Percentiles rank a stretch among this genome's conserved stretches.
These are phyloP conservation scores for Beauveria asiatica DNA, from an alignment of 2,329 filamentous ascomycete genomes.

Conservation along the genomic window DNA sequence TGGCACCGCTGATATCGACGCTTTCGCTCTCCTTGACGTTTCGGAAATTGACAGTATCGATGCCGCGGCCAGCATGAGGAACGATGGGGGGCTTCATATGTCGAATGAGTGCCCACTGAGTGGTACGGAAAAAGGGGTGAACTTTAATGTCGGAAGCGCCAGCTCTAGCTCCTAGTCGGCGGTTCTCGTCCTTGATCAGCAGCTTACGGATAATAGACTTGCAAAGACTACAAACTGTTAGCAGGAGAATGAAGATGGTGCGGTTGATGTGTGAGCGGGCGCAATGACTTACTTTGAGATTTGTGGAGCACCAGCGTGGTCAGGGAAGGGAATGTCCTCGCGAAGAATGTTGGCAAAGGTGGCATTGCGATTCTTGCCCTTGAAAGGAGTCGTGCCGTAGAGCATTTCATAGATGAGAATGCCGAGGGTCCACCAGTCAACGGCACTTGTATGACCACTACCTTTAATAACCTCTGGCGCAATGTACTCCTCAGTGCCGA, in stretches of 20 bases:
- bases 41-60: slow-evolving; percentile 94
- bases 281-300: slow-evolving; percentile 71
- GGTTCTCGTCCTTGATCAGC: slow-evolving; percentile 94
- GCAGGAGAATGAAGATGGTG: slow-evolving; percentile 11
- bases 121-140: slow-evolving; percentile 92
- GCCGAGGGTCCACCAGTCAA: slow-evolving; percentile 98
- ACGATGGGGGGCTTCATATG: slow-evolving; percentile 98
- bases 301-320: slow-evolving; percentile 72
- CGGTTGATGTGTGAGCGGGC: not conserved
- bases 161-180: slow-evolving; percentile 83
- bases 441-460: slow-evolving; percentile 93
- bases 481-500: slow-evolving; percentile 98
- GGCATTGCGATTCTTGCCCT: slow-evolving; percentile 96
- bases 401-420: slow-evolving; percentile 99
- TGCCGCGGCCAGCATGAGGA: slow-evolving; percentile 78
- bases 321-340: slow-evolving; percentile 93
- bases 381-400: slow-evolving; percentile 96
- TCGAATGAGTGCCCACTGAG: slow-evolving; percentile 92
- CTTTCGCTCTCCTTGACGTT: slow-evolving; percentile 97
- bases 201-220: slow-evolving; percentile 95
- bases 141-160: slow-evolving; percentile 95
- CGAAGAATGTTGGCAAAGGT: slow-evolving; percentile 96
- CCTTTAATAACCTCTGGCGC: slow-evolving; percentile 98
- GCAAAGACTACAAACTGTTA: slow-evolving; percentile 60
- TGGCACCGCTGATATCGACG: slow-evolving; percentile 68